Conservation (phyloP, 495 filamentous ascomycete species). For the Neurospora sp. region DNA sequence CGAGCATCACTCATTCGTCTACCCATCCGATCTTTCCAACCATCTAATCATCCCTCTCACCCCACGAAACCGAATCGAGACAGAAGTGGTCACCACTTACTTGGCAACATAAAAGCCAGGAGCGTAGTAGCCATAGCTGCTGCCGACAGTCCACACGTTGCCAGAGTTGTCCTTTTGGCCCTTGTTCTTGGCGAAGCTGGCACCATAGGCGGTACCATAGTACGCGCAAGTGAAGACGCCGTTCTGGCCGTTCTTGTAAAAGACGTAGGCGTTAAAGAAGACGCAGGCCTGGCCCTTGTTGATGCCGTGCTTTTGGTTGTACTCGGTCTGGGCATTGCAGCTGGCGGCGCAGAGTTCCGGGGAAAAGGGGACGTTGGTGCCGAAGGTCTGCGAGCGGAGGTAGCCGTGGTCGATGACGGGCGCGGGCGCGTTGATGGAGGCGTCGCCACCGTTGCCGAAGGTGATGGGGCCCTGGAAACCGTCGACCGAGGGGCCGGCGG, state of each 20-base stretch:
- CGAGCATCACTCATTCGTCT: background rate
- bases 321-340: slow-evolving; percentile 31
- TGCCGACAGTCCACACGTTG: slow-evolving; percentile 1
- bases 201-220: slow-evolving; percentile 4
- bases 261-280: slow-evolving; percentile 41
- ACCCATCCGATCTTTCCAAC: background rate
- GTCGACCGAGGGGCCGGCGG: slow-evolving; percentile 12
- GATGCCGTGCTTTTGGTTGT: slow-evolving; percentile 21
- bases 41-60: background rate
- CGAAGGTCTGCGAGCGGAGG: slow-evolving; percentile 32
- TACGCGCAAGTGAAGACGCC: slow-evolving; percentile 11
- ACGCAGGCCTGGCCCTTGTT: slow-evolving; percentile 24
- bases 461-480: slow-evolving; percentile 20
- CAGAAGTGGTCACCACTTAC: background rate
- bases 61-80: background rate
- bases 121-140: slow-evolving; percentile 7
- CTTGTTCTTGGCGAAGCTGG: slow-evolving; percentile 7
- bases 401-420: slow-evolving; percentile 23
- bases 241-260: slow-evolving; percentile 27
- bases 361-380: slow-evolving; percentile 27
- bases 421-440: slow-evolving; percentile 32
- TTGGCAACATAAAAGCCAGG: background rate
- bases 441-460: slow-evolving; percentile 15
- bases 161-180: slow-evolving; percentile 7
- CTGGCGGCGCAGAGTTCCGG: slow-evolving; percentile 28